Percentiles rank a stretch among this genome's conserved stretches.
Conservation (phyloP, 345 rosid genomes). For the Pistacia integerrima region DNA sequence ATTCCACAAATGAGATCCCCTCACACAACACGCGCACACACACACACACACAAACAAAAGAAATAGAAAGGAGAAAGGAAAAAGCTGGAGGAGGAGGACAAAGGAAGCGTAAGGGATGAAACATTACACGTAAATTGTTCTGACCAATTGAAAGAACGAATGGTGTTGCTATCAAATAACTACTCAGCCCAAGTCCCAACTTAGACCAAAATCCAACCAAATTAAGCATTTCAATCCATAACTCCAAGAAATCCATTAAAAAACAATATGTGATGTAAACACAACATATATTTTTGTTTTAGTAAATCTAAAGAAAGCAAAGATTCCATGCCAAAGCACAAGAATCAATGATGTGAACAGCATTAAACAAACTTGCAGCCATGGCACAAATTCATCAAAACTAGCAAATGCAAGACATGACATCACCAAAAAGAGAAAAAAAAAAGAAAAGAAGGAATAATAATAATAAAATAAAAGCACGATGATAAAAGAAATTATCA, state of each 20-base stretch:
- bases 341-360: too few species aligned
- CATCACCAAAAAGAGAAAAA: too few species aligned
- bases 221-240: constrained; percentile 3
- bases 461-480: background rate
- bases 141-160: background rate
- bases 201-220: background rate
- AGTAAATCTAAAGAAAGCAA: background rate
- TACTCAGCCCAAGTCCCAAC: background rate
- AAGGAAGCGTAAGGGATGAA: background rate
- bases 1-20: background rate
- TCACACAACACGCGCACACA: background rate
- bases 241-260: background rate
- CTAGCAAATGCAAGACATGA: too few species aligned
- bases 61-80: background rate
- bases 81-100: background rate
- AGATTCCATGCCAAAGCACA: background rate
- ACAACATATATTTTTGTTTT: background rate
- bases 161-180: background rate
- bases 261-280: background rate
- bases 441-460: too few species aligned
- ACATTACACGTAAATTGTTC: background rate
- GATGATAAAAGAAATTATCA: background rate
- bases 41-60: background rate
- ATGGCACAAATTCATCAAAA: too few species aligned
- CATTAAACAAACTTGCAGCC: too few species aligned